Conservation (phyloP, 1,139 yeast genomes). For the Candida pseudocylindracea region DNA sequence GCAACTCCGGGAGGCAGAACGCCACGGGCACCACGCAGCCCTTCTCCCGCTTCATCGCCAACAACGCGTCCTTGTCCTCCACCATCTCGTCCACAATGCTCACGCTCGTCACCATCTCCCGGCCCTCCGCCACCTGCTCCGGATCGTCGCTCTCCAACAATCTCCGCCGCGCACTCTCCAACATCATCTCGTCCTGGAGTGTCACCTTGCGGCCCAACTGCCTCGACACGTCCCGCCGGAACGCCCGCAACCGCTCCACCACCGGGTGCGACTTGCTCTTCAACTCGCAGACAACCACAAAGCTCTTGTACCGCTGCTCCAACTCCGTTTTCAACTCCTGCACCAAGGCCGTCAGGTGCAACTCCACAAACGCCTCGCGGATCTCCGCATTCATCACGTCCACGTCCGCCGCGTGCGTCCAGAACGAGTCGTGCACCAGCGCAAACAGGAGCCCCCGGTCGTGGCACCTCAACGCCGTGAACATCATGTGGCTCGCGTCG, state of each 20-base stretch:
- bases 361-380: conserved; percentile 57
- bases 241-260: conserved; percentile 25
- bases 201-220: conserved; percentile 36
- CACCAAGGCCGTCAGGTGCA: conserved; percentile 58
- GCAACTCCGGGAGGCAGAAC: conserved; percentile 38
- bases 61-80: conserved; percentile 8
- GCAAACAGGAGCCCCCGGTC: conserved; percentile 56
- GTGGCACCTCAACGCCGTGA: conserved; percentile 73
- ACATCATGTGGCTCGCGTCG: conserved; percentile 92
- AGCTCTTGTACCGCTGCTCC: conserved; percentile 55
- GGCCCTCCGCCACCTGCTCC: conserved; percentile 24
- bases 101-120: conserved; percentile 49
- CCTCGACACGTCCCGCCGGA: conserved; percentile 25
- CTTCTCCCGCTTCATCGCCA: conserved; percentile 9
- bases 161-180: conserved; percentile 43
- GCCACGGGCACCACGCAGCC: conserved; percentile 33
- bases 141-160: conserved; percentile 31
- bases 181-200: conserved; percentile 47
- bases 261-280: conserved; percentile 29
- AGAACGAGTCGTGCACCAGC: conserved; percentile 92
- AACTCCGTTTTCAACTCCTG: conserved; percentile 57
- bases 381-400: conserved; percentile 48
- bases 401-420: conserved; percentile 91
- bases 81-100: conserved; percentile 29
- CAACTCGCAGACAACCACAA: conserved; percentile 28